phyloP scores from a whole-genome alignment of 1,139 yeast genomes.

The Suhomyces terraborum region DNA sequence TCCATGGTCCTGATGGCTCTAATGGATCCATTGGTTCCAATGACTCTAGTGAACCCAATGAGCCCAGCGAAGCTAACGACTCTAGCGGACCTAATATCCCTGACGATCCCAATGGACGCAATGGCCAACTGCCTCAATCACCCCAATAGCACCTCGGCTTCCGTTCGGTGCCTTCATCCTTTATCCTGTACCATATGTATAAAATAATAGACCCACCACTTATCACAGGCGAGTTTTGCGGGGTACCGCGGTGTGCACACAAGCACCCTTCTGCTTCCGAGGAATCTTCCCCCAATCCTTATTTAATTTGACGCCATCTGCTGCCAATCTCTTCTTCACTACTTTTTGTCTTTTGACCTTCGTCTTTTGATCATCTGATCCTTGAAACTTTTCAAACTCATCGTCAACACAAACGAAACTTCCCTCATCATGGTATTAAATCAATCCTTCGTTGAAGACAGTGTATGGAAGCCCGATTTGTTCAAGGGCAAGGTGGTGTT shows the following conservation, averaged over 20 bases:
- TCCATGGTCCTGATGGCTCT: too few relatives aligned
- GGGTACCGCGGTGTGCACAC: conserved; percentile 2
- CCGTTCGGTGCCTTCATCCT: conserved; percentile 1
- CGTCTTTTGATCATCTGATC: too few relatives aligned
- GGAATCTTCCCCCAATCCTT: too few relatives aligned
- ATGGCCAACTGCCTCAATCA: neutral
- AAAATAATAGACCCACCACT: conserved; percentile 5
- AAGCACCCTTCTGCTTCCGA: too few relatives aligned
- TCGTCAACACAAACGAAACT: too few relatives aligned
- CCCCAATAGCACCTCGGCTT: conserved; percentile 4
- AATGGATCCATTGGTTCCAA: neutral
- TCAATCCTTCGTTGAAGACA: conserved; percentile 28
- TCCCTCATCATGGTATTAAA: conserved; percentile 19
- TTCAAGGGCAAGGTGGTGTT: conserved; percentile 71
- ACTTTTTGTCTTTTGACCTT: neutral
- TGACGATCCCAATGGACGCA: neutral
- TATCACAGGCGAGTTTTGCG: conserved; percentile 4
- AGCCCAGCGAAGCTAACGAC: too few relatives aligned
- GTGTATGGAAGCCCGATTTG: conserved; percentile 56
- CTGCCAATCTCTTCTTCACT: neutral
- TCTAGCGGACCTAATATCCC: too few relatives aligned
- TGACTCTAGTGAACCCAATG: neutral
- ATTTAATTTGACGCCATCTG: too few relatives aligned
- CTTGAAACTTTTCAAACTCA: too few relatives aligned
- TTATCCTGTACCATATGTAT: conserved; percentile 7